Conservation (phyloP, 352 stramenopile genomes). For the Pythium periplocum region DNA sequence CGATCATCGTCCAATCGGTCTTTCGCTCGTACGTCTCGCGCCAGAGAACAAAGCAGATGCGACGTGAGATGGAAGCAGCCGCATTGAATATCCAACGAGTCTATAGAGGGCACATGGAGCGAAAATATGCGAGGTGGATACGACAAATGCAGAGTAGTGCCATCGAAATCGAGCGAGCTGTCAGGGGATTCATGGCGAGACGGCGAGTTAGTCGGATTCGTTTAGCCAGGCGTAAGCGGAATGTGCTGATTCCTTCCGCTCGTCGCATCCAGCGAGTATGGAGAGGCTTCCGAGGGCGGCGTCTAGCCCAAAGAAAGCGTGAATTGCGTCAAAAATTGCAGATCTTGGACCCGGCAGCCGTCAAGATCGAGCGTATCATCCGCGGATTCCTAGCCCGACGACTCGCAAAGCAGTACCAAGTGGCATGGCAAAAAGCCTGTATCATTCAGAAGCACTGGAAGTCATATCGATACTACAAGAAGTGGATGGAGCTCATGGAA, state of each 20-base stretch:
- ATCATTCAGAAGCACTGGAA: slow-evolving; percentile 55
- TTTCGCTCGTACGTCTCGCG: slow-evolving; percentile 51
- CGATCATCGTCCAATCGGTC: slow-evolving; percentile 60
- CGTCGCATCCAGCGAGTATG: slow-evolving; percentile 50
- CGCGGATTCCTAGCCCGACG: slow-evolving; percentile 53
- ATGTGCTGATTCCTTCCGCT: slow-evolving; percentile 39
- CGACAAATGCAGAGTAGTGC: slow-evolving; percentile 37
- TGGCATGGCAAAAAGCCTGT: slow-evolving; percentile 21
- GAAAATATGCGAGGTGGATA: slow-evolving; percentile 36
- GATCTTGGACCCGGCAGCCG: slow-evolving; percentile 44
- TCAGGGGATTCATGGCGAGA: slow-evolving; percentile 54
- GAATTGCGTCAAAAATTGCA: slow-evolving; percentile 19
- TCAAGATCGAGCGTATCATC: slow-evolving; percentile 42
- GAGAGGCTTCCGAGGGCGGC: slow-evolving; percentile 36
- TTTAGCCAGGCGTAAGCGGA: slow-evolving; percentile 31
- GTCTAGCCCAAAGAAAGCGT: slow-evolving; percentile 24
- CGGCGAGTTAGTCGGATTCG: slow-evolving; percentile 35
- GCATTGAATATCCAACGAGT: slow-evolving; percentile 42
- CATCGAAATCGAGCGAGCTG: slow-evolving; percentile 40
- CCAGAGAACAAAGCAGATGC: slow-evolving; percentile 26
- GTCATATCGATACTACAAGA: slow-evolving; percentile 31
- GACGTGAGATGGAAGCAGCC: slow-evolving; percentile 19
- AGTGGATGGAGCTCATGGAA: slow-evolving; percentile 49
- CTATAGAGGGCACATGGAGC: slow-evolving; percentile 42
- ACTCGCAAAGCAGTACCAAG: slow-evolving; percentile 24